Evolutionary conservation across 208 protist genomes (phyloP).

Genomic region (Trypanosoma congolense): DNA sequence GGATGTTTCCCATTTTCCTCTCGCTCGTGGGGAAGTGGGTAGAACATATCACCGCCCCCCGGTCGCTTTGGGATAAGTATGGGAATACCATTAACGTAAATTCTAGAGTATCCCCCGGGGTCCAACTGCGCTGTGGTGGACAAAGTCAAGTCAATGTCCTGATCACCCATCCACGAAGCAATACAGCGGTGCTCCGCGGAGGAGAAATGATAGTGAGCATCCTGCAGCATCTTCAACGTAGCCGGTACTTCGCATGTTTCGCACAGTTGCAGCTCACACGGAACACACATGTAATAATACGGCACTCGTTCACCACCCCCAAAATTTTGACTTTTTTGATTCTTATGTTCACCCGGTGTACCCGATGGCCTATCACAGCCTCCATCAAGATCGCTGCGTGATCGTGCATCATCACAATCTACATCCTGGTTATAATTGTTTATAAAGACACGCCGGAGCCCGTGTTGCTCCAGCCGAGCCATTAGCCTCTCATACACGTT

Average conservation of each 20-base stretch:
- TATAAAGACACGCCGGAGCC: slow-evolving; percentile 52
- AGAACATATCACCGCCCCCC: slow-evolving; percentile 84
- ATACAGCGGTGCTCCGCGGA: slow-evolving; percentile 62
- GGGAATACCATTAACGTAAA: slow-evolving; percentile 78
- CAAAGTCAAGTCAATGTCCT: slow-evolving; percentile 69
- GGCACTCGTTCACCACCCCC: slow-evolving; percentile 30
- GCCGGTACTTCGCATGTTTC: slow-evolving; percentile 27
- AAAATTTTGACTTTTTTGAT: too few species aligned
- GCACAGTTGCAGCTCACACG: slow-evolving; percentile 71
- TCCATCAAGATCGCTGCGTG: slow-evolving; percentile 4
- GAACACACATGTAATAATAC: slow-evolving; percentile 85
- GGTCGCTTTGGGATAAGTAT: slow-evolving; percentile 62
- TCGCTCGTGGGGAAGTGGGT: slow-evolving; percentile 65
- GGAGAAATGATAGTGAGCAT: slow-evolving; percentile 81
- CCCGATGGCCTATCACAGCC: slow-evolving; percentile 2
- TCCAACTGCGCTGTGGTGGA: slow-evolving; percentile 30
- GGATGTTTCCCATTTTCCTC: slow-evolving; percentile 22
- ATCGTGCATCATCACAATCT: slow-evolving; percentile 11
- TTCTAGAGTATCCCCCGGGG: slow-evolving; percentile 37
- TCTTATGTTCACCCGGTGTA: too few species aligned
- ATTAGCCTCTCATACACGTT: slow-evolving; percentile 65
- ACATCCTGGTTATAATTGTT: too few species aligned
- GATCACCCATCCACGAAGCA: slow-evolving; percentile 70
- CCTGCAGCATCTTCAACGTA: slow-evolving; percentile 55
- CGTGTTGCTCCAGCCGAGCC: slow-evolving; percentile 79